Evolutionary conservation across 2,329 filamentous ascomycete species (phyloP).

Genomic region (Fulvia fulva): DNA sequence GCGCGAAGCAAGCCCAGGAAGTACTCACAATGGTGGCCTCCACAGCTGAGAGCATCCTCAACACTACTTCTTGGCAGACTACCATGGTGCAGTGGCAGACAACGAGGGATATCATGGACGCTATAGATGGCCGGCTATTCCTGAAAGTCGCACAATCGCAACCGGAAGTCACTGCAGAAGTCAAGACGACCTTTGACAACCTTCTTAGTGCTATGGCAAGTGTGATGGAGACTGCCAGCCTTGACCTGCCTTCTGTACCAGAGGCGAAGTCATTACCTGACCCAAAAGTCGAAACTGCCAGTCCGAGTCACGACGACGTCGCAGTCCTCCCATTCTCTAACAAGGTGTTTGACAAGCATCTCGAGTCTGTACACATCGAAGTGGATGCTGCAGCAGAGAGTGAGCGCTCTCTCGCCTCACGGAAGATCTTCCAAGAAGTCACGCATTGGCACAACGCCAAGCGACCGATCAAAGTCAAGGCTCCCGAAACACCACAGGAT

Average conservation of each 20-base stretch:
- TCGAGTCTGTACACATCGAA: conserved; percentile 41
- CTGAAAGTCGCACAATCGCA: conserved; percentile 20
- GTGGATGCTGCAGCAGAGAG: conserved; percentile 34
- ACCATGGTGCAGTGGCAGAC: conserved; percentile 31
- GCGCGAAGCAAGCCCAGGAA: conserved; percentile 10
- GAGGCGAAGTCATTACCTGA: background rate
- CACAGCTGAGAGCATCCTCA: conserved; percentile 37
- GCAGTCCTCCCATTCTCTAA: conserved; percentile 47
- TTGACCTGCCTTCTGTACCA: background rate
- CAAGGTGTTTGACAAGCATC: conserved; percentile 45
- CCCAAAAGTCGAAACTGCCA: background rate
- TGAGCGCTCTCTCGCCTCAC: conserved; percentile 31
- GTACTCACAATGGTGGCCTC: conserved; percentile 35
- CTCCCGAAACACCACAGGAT: conserved; percentile 20
- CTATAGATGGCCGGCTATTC: conserved; percentile 54
- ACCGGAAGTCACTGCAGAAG: conserved; percentile 14
- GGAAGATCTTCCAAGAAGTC: conserved; percentile 46
- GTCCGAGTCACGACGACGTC: conserved; percentile 14
- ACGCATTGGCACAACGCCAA: conserved; percentile 63
- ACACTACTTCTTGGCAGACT: conserved; percentile 19
- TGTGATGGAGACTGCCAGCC: background rate
- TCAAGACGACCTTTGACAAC: conserved; percentile 21
- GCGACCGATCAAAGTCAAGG: conserved; percentile 45
- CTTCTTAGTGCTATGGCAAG: conserved; percentile 20
- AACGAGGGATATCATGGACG: conserved; percentile 50